Base-by-base conservation (phyloP, 1,284 basidiomycete species). In the Tylopilus sp. region DNA sequence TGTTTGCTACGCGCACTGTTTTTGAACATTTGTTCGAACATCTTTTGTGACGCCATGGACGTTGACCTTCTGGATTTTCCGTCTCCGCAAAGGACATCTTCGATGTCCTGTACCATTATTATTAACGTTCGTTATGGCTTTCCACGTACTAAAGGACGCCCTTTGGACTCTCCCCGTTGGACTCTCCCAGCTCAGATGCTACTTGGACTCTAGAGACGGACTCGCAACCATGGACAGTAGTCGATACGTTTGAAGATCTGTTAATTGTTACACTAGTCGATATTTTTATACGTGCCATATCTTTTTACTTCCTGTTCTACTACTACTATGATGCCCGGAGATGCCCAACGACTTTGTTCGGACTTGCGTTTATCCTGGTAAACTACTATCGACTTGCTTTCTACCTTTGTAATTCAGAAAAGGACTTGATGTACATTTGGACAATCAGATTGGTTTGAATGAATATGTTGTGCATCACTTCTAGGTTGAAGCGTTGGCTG, bases 211-310 rank as follows among this genome's bases (percentile, higher is more conserved):
- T 62, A 63, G 50, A 66, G 17, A 53, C 32, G 66, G 67, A 66
- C 67, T 52, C 49, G 41, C 49, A 43, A 57, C 46, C 37, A 56
- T 32, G 61, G 50, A 65, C 62, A 53, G 24, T 44, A 47, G 37
- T 40, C n/a, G n/a, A 42, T 36, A 68, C 43, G 14, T 25, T 36
- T 55, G 52, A 56, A 32, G 43, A 51, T 46, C 54, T 49, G 40
- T 55, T 70, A 66, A 66, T 66, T 43, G 48, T 54, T 70, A 70
- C 50, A 57, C 56, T 66, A 66, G 43, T 54, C 48, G 57, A 67
- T 61, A 61, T 52, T 56, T 47, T 62, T 70, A 65, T 60, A 67
- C 61, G 58, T 65, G 61, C 45, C 56, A 58, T 57, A 56, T 48
- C 48, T 51, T 50, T 50, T 42, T n/a, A 37, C 20, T 25, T 31